Evolutionary conservation across 2,329 filamentous ascomycete species (phyloP).

Genomic region (Keithomyces neogunnii): DNA sequence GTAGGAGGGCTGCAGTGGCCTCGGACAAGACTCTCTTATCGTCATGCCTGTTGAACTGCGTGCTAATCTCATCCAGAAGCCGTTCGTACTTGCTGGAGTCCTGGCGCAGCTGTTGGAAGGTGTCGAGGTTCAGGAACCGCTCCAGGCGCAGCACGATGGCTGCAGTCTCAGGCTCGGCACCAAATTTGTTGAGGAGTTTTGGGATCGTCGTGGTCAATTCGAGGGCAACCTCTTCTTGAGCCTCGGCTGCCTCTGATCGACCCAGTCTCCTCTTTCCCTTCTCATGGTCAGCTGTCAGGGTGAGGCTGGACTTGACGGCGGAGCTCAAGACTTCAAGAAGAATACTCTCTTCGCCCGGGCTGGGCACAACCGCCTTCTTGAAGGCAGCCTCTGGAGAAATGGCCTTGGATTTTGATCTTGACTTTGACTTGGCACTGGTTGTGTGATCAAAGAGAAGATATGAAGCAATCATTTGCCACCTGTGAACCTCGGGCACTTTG

Average conservation of each 20-base stretch:
- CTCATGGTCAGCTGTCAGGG: conserved; percentile 57
- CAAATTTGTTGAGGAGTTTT: conserved; percentile 83
- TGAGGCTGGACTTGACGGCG: conserved; percentile 66
- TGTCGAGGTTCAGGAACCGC: conserved; percentile 75
- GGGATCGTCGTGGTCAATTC: conserved; percentile 74
- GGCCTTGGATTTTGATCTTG: conserved; percentile 42
- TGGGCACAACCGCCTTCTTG: conserved; percentile 64
- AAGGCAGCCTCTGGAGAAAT: conserved; percentile 52
- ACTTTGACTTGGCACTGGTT: conserved; percentile 43
- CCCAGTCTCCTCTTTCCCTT: conserved; percentile 48
- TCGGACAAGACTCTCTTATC: conserved; percentile 79
- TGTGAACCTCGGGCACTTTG: conserved; percentile 67
- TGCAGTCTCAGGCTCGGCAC: conserved; percentile 78
- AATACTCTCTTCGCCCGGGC: conserved; percentile 70
- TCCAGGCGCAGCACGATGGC: conserved; percentile 79
- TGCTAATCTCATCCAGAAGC: conserved; percentile 83
- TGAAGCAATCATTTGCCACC: conserved; percentile 83
- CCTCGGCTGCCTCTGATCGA: conserved; percentile 57
- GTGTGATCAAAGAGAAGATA: conserved; percentile 93
- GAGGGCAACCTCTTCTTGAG: conserved; percentile 70
- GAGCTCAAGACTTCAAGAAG: conserved; percentile 81
- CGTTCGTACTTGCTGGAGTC: conserved; percentile 73
- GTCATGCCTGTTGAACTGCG: conserved; percentile 88
- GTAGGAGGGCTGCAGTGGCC: conserved; percentile 72
- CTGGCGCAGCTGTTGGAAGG: conserved; percentile 83